Evolutionary conservation across 345 rosid genomes (phyloP).

Genomic region (Combretum micranthum): DNA sequence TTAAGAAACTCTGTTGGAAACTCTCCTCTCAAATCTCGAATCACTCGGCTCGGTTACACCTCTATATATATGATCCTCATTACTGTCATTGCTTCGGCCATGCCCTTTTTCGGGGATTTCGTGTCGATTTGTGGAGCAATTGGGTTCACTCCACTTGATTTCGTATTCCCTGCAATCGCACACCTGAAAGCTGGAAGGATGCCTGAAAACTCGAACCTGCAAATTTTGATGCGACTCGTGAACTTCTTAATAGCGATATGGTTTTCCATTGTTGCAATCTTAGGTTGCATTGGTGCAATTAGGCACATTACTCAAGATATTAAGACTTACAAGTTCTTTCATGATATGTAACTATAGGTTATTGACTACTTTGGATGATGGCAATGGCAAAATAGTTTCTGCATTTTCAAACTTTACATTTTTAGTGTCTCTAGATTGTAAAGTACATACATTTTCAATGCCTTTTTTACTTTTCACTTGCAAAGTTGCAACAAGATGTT

Average conservation of each 20-base stretch:
- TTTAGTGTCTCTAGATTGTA: no score
- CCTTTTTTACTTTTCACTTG: no score
- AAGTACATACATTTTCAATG: no score
- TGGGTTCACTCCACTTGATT: constrained; percentile 49
- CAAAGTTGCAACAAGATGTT: no score
- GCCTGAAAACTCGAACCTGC: constrained; percentile 20
- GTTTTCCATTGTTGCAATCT: constrained; percentile 36
- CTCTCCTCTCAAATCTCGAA: constrained; percentile 5
- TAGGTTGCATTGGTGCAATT: constrained; percentile 49
- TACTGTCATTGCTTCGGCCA: constrained; percentile 30
- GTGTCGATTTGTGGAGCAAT: constrained; percentile 53
- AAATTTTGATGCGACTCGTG: constrained; percentile 15
- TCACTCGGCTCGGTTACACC: constrained; percentile 29
- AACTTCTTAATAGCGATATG: constrained; percentile 41
- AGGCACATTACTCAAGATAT: constrained; percentile 36
- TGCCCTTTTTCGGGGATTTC: constrained; percentile 49
- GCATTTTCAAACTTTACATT: no score
- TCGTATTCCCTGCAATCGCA: constrained; percentile 49
- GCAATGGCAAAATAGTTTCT: no score
- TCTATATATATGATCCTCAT: constrained; percentile 28
- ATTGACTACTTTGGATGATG: not conserved
- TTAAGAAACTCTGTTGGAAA: not conserved
- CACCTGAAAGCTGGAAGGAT: constrained; percentile 39
- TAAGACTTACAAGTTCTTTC: constrained; percentile 35
- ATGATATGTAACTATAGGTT: constrained; percentile 27